These are phyloP conservation scores for Pichia kudriavzevii DNA, from an alignment of 1,139 yeast species.

Conservation along the genomic window DNA sequence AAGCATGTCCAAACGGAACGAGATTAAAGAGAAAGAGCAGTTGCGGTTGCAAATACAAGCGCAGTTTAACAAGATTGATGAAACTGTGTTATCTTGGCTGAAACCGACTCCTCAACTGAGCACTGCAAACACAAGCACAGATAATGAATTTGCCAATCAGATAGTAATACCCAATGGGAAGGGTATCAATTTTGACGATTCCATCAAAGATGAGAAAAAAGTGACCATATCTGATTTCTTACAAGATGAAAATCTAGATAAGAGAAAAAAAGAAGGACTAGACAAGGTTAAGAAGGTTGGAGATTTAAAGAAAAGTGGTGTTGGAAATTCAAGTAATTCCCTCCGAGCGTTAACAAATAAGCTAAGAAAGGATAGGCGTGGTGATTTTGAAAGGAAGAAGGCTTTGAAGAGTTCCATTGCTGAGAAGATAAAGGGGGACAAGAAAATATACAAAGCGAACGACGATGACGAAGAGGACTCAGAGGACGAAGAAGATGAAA, in stretches of 20 bases:
- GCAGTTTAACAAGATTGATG: slow-evolving; percentile 34
- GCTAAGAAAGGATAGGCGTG: slow-evolving; percentile 30
- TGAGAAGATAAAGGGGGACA: slow-evolving; percentile 7
- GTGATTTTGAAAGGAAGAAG: slow-evolving; percentile 5
- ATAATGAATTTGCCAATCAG: slow-evolving; percentile 22
- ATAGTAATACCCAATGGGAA: slow-evolving; percentile 43
- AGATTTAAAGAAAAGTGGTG: slow-evolving; percentile 13
- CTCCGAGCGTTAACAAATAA: slow-evolving; percentile 41
- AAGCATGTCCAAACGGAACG: slow-evolving; percentile 20
- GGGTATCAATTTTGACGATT: slow-evolving; percentile 27
- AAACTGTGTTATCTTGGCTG: slow-evolving; percentile 39
- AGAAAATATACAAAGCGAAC: slow-evolving; percentile 1
- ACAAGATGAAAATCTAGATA: too few relatives aligned
- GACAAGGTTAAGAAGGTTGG: slow-evolving; percentile 13
- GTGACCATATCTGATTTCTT: slow-evolving; percentile 13
- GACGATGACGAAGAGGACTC: slow-evolving; percentile 5
- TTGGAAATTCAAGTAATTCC: slow-evolving; percentile 24
- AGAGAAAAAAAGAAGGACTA: not conserved
- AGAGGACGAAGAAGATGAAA: slow-evolving; percentile 21
- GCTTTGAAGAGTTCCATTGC: slow-evolving; percentile 3
- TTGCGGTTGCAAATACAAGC: slow-evolving; percentile 43
- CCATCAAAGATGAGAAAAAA: not conserved
- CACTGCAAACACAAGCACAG: not conserved
- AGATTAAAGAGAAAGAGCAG: slow-evolving; percentile 36
- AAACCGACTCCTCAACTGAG: slow-evolving; percentile 16